Conservation (phyloP, 139 green algal species). For the Pleodorina starrii region DNA sequence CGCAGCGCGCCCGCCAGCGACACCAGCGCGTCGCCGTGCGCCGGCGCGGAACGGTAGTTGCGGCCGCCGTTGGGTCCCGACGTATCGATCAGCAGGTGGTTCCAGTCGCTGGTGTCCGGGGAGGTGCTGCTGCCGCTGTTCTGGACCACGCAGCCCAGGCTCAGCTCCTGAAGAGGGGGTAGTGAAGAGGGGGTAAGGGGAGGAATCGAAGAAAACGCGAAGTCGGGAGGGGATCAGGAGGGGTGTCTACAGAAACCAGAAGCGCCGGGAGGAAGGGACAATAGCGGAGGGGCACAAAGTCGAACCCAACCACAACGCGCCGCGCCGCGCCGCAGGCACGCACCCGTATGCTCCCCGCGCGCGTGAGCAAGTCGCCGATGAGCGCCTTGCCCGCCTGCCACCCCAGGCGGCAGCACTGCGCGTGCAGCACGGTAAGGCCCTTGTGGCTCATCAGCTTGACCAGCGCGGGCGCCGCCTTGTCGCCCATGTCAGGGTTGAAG, state of each 20-base stretch:
- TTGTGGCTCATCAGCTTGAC: conserved; percentile 38
- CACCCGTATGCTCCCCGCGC: conserved; percentile 6
- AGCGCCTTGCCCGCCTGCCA: conserved; percentile 11
- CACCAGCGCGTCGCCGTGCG: conserved; percentile 30
- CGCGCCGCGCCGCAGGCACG: no score
- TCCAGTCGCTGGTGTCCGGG: conserved; percentile 30
- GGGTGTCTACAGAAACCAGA: no score
- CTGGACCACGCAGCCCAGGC: conserved; percentile 31
- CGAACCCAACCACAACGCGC: no score
- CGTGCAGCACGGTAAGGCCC: conserved; percentile 36
- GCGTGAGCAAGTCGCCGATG: conserved; percentile 27
- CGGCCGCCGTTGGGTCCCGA: background rate
- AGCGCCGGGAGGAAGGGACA: no score
- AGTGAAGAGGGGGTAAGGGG: no score
- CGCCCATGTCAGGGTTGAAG: conserved; percentile 44
- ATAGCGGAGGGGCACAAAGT: no score
- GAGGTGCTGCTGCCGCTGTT: background rate
- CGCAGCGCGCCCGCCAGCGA: conserved; percentile 14
- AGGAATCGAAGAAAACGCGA: no score
- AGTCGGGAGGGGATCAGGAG: no score
- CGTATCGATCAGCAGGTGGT: conserved; percentile 44
- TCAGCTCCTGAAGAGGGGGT: conserved; percentile 45
- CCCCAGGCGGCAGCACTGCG: conserved; percentile 37
- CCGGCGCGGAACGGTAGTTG: background rate
- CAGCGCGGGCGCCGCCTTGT: conserved; percentile 23